phyloP scores from a whole-genome alignment of 768 basidiomycete species.

The Pisolithus marmoratus region DNA sequence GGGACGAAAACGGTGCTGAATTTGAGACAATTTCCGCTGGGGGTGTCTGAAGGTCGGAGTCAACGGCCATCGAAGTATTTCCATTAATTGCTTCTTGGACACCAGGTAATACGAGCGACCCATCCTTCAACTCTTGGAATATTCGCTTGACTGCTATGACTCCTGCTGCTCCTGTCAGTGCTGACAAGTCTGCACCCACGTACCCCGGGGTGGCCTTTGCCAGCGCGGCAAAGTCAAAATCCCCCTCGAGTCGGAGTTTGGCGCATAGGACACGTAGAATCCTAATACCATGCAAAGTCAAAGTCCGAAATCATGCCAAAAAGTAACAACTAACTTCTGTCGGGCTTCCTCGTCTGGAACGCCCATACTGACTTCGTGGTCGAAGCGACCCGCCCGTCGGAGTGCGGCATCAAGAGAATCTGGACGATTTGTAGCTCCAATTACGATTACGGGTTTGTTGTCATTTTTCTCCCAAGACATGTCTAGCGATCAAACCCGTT shows the following conservation, averaged over 20 bases:
- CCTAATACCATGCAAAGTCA: constrained; percentile 37
- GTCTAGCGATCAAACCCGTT: constrained; percentile 45
- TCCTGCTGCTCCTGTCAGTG: constrained; percentile 88
- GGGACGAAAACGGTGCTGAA: constrained; percentile 29
- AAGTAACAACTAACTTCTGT: constrained; percentile 58
- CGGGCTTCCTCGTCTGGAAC: constrained; percentile 91
- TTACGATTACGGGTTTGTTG: constrained; percentile 88
- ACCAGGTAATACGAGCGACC: constrained; percentile 52
- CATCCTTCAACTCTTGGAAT: constrained; percentile 73
- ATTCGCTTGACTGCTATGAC: constrained; percentile 96
- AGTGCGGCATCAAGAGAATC: constrained; percentile 93
- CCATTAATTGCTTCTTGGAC: constrained; percentile 13
- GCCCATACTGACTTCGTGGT: constrained; percentile 96
- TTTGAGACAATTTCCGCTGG: constrained; percentile 16
- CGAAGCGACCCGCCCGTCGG: constrained; percentile 89
- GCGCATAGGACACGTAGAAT: constrained; percentile 83
- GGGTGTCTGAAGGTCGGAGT: constrained; percentile 17
- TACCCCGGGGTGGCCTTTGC: constrained; percentile 97
- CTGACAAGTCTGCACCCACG: constrained; percentile 90
- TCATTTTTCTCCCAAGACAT: constrained; percentile 94
- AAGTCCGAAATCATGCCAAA: not conserved
- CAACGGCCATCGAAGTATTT: constrained; percentile 35
- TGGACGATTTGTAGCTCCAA: constrained; percentile 94
- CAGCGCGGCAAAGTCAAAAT: constrained; percentile 79
- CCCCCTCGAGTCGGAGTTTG: constrained; percentile 78